Conservation (phyloP, 345 rosid genomes). For the Gossypium australe region DNA sequence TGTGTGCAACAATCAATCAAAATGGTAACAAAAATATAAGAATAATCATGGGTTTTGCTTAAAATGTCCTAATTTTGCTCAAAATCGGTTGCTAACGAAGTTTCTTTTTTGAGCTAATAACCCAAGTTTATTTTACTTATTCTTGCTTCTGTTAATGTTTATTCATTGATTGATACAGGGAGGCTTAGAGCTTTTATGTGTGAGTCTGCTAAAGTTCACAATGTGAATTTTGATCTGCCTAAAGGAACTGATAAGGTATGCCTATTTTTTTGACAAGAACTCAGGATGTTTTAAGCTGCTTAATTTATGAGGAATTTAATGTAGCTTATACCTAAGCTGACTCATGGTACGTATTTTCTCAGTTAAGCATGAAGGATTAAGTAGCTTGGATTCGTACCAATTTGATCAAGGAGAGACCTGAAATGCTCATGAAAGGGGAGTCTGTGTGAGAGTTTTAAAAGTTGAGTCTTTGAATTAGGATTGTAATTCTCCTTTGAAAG, state of each 20-base stretch:
- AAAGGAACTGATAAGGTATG: conserved; percentile 52
- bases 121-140: neutral
- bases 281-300: neutral
- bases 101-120: neutral
- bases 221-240: conserved; percentile 49
- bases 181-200: conserved; percentile 84
- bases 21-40: neutral
- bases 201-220: conserved; percentile 66
- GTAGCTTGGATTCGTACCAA: conserved; percentile 67
- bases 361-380: conserved; percentile 78
- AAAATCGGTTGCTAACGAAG: neutral
- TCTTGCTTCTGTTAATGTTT: neutral
- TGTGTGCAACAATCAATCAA: neutral
- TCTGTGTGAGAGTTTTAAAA: conserved; percentile 57
- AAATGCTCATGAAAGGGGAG: conserved; percentile 95
- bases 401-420: conserved; percentile 93
- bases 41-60: neutral
- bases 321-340: neutral
- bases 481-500: neutral
- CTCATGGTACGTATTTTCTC: conserved; percentile 3
- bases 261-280: neutral
- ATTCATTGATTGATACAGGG: conserved; percentile 46
- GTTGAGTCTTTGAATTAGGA: neutral
- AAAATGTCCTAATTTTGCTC: neutral
- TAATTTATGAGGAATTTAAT: neutral